Evolutionary conservation across 208 protist species (phyloP).

Genomic region (Leishmania arabica): DNA sequence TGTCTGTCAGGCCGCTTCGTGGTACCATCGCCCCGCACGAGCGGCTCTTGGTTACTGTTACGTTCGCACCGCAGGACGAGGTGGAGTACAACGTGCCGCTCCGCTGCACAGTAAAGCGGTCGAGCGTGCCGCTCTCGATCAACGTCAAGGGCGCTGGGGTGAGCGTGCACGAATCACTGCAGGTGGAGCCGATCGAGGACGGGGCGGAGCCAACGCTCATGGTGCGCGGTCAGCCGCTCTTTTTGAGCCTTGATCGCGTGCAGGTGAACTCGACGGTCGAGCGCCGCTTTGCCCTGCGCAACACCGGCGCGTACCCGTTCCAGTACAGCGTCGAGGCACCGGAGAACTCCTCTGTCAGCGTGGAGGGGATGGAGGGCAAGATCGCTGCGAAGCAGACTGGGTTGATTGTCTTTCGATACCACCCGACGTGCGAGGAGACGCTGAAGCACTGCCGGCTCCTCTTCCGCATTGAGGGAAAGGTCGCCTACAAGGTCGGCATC

Average conservation of each 20-base stretch:
- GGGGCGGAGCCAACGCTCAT: constrained; percentile 35
- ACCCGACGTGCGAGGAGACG: constrained; percentile 68
- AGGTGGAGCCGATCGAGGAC: constrained; percentile 62
- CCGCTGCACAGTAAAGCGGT: constrained; percentile 90
- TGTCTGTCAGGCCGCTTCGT: constrained; percentile 76
- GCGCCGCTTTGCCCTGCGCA: constrained; percentile 85
- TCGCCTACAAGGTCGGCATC: constrained; percentile 85
- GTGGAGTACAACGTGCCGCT: constrained; percentile 94
- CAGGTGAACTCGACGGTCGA: constrained; percentile 88
- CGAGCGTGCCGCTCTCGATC: constrained; percentile 89
- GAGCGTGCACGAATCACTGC: constrained; percentile 87
- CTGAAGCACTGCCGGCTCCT: constrained; percentile 72
- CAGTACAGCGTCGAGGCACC: constrained; percentile 78
- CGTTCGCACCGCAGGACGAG: constrained; percentile 92
- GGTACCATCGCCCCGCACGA: constrained; percentile 83
- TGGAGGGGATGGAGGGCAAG: constrained; percentile 66
- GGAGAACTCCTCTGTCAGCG: constrained; percentile 43
- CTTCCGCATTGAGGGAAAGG: constrained; percentile 78
- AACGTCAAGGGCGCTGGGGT: constrained; percentile 97
- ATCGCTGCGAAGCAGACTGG: constrained; percentile 67
- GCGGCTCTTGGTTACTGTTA: constrained; percentile 73
- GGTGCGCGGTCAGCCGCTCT: constrained; percentile 38
- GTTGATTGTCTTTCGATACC: constrained; percentile 80
- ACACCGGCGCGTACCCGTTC: constrained; percentile 90
- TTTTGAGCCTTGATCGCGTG: constrained; percentile 92